Conservation (phyloP, 1,284 basidiomycete genomes). For the Cryptococcus hybrid region DNA sequence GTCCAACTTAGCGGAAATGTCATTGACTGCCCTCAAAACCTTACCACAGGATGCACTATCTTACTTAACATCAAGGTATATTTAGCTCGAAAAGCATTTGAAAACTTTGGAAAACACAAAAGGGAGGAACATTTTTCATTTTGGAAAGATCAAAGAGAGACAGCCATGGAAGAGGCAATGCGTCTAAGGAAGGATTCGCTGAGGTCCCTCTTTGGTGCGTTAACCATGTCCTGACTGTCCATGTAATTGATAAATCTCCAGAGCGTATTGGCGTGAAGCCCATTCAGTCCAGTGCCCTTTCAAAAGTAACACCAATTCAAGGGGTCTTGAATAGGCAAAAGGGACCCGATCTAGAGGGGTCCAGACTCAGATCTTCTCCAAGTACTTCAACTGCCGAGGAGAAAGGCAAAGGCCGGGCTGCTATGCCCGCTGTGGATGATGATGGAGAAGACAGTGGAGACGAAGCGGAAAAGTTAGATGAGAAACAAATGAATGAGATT, state of each 20-base stretch:
- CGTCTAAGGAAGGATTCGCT: slow-evolving; percentile 47
- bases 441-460: slow-evolving; percentile 56
- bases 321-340: background rate
- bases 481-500: slow-evolving; percentile 61
- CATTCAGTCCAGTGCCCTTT: slow-evolving; percentile 40
- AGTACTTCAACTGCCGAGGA: slow-evolving; percentile 5
- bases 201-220: slow-evolving; percentile 42
- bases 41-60: slow-evolving; percentile 45
- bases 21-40: slow-evolving; percentile 43
- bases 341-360: background rate
- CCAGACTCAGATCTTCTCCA: too few relatives aligned
- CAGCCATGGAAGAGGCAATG: slow-evolving; percentile 47
- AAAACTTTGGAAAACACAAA: slow-evolving; percentile 31
- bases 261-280: slow-evolving; percentile 48
- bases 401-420: slow-evolving; percentile 31
- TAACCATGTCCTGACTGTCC: background rate
- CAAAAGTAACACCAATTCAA: slow-evolving; percentile 28
- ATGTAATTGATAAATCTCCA: slow-evolving; percentile 6
- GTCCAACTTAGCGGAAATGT: slow-evolving; percentile 43
- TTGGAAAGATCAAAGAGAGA: slow-evolving; percentile 50
- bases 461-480: slow-evolving; percentile 66
- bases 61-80: slow-evolving; percentile 47
- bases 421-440: slow-evolving; percentile 21
- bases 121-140: slow-evolving; percentile 31
- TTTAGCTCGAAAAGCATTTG: slow-evolving; percentile 43